Base-by-base conservation (phyloP, 441 rosid genomes). In the Gossypium gossypioides region DNA sequence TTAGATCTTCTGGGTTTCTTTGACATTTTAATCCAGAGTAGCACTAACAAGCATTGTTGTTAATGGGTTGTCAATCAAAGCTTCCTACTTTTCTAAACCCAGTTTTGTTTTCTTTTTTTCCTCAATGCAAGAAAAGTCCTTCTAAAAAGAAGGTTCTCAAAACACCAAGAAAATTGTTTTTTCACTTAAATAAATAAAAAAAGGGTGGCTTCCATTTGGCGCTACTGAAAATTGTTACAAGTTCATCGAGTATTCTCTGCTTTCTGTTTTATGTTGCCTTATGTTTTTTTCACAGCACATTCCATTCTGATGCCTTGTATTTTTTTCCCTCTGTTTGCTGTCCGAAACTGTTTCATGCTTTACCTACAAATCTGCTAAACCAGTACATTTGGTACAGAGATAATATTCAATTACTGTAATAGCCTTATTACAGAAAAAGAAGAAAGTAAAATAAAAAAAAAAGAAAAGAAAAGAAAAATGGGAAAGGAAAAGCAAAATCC, bases 131-230 rank as follows among this genome's bases (percentile, higher is more conserved):
- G 57, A 52, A 18, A 52, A 52, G 24, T 52, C 24, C 10, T 50
- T 15, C 55, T 52, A 24, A 34, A 34, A 6, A 6, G 40, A 34
- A 34, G 8, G 40, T 52, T 18, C 57, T 52, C 24, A 52, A 2
- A 18, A 52, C 42, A 3, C 32, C 13, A 27, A 48, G 51, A 70
- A 74, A 52, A 59, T 71, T 48, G 16, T 48, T 13, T 48, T 37
- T 37, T 37, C 10, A 37, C 10, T 37, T 7, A 37, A 34, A 34
- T 6, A 1, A 6, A 6, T 6, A 34, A 37, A 76, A 73, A 77
- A 78, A 84, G 77, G 80, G 81, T 75, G 78, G 68, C 71, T 75
- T 69, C 73, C 75, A 46, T 58, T 80, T 78, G 76, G 69, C 57
- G 48, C 16, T 42, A 50, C 78, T 78, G 60, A 75, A 71, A 82